Evolutionary conservation across 805 yeast species (phyloP), one percentile per base, ranked within the genome.

Genomic region (Pichia kluyveri): DNA sequence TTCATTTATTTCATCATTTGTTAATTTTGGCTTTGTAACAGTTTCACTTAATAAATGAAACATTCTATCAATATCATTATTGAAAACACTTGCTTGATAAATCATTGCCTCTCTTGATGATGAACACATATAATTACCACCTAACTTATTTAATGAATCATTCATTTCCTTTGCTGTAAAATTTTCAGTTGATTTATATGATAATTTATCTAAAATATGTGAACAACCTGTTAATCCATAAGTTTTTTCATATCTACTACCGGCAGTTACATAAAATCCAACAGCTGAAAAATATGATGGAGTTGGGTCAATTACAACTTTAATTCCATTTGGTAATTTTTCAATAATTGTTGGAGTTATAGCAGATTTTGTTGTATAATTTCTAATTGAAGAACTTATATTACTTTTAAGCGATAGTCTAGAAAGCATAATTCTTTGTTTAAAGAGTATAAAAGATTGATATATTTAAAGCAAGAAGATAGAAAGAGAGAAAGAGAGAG

Each of bases 51-150:
- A 70, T 42, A 87, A 70, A 42, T 76, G 75, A 54, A 86, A 78
- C 95, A 93, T 88, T 54, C 73, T 70, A 38, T 79, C 91, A 10
- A 84, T 81, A 60, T 90, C 96, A 41, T 75, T 73, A 62, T 90
- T 90, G 74, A 93, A 91, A 1, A 89, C 96, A 3, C 96, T 83
- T 1, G 97, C 95, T 66, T 93, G 98, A 65, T 93, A 93, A 69
- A 91, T 79, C 70, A 91, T 75, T 5, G 95, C 77, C 65, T 93
- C 99, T 60, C 99, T 75, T 8, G 95, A 86, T 0, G 96, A 84
- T 1, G 95, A 83, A 60, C 96, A 86, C 80, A 87, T 90, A 66
- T 85, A 89, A 63, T 89, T 91, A 14, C 98, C 99, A 43, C 99
- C 99, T 49, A 93, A 66, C 37, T 78, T 71, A 49, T 88, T 89